These are phyloP conservation scores for Tricholoma matsutake DNA, from an alignment of 768 basidiomycete species.

Conservation along the genomic window DNA sequence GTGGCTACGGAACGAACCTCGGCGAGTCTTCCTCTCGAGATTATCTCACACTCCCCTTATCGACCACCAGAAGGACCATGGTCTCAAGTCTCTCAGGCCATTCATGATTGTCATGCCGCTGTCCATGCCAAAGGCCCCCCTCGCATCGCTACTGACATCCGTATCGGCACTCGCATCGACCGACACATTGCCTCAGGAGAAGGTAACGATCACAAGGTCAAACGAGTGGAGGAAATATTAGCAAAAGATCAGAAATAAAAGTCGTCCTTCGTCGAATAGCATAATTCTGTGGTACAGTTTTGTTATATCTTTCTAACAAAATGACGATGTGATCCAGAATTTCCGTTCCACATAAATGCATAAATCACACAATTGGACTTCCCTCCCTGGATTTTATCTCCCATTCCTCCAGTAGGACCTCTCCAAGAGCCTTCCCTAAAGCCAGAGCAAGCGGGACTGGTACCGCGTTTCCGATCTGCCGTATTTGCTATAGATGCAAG, in stretches of 20 bases:
- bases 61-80: conserved; percentile 73
- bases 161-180: conserved; percentile 88
- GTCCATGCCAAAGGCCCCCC: conserved; percentile 75
- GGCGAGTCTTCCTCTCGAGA: conserved; percentile 35
- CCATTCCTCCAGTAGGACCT: conserved; percentile 47
- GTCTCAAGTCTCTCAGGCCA: conserved; percentile 78
- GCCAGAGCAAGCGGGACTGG: conserved; percentile 68
- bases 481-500: conserved; percentile 49
- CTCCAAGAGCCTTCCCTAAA: conserved; percentile 48
- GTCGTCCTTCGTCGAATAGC: too few relatives aligned
- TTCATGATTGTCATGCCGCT: conserved; percentile 88
- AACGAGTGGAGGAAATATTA: conserved; percentile 79
- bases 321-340: not conserved
- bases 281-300: not conserved
- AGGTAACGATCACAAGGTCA: conserved; percentile 79
- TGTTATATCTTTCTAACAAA: not conserved
- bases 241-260: conserved; percentile 31
- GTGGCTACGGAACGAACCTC: conserved; percentile 91
- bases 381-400: conserved; percentile 38
- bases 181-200: conserved; percentile 56
- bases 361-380: conserved; percentile 38
- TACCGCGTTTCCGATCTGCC: conserved; percentile 81
- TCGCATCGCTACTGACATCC: conserved; percentile 87
- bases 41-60: not conserved
- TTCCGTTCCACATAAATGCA: not conserved